Conservation (phyloP, 768 basidiomycete species). For the Paxillus rubicundulus region DNA sequence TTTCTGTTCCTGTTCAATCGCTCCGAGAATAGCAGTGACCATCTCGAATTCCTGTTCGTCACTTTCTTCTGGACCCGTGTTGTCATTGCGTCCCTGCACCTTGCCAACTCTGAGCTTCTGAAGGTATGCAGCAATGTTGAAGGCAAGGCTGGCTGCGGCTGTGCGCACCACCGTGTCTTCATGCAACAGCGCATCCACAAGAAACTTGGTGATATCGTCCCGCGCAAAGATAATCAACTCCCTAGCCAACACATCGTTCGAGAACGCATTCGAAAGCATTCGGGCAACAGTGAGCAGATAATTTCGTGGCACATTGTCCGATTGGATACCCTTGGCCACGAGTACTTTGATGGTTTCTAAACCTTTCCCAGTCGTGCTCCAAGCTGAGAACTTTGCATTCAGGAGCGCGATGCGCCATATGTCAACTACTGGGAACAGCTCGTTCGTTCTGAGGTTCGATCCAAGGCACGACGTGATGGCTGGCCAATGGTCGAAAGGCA, state of each 20-base stretch:
- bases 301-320: conserved; percentile 41
- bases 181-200: conserved; percentile 69
- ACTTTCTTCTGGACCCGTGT: conserved; percentile 47
- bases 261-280: conserved; percentile 66
- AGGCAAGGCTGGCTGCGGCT: conserved; percentile 79
- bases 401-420: conserved; percentile 79
- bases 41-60: conserved; percentile 89
- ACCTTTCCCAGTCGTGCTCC: conserved; percentile 38
- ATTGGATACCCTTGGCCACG: conserved; percentile 43
- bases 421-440: conserved; percentile 80
- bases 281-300: conserved; percentile 65
- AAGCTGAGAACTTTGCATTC: conserved; percentile 54
- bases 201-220: conserved; percentile 44
- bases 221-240: conserved; percentile 39
- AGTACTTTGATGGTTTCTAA: conserved; percentile 42
- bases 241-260: conserved; percentile 38
- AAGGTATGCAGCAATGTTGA: conserved; percentile 66
- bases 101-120: conserved; percentile 59
- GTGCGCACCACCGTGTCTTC: conserved; percentile 65
- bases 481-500: conserved; percentile 48
- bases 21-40: conserved; percentile 79
- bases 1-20: conserved; percentile 62
- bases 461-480: conserved; percentile 44
- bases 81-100: conserved; percentile 29
- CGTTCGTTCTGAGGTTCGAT: conserved; percentile 44